Conservation (phyloP, 306 rosid genomes). For the Parietaria judaica region DNA sequence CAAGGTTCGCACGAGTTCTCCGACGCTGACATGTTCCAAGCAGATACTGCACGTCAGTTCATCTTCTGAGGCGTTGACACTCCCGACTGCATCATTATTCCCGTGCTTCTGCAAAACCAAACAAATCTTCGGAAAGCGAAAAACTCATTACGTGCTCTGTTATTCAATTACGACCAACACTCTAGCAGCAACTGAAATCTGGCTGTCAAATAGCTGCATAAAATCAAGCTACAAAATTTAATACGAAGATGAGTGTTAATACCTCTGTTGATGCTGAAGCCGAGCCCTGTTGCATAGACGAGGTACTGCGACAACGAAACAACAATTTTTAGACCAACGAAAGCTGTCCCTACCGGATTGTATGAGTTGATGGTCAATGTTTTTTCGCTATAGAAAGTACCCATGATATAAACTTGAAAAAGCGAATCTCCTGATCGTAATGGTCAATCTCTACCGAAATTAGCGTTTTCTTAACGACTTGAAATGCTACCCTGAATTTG, state of each 20-base stretch:
- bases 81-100: constrained; percentile 34
- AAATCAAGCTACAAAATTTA: background rate
- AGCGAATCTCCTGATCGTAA: too few relatives aligned
- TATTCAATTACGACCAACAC: too few relatives aligned
- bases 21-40: constrained; percentile 85
- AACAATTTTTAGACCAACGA: constrained; percentile 6
- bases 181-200: background rate
- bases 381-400: too few relatives aligned
- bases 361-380: too few relatives aligned
- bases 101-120: constrained; percentile 48
- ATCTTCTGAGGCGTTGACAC: constrained; percentile 57
- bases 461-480: too few relatives aligned
- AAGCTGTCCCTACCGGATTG: too few relatives aligned
- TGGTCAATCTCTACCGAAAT: too few relatives aligned
- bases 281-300: constrained; percentile 50
- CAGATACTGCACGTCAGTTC: constrained; percentile 96
- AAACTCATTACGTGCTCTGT: background rate
- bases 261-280: constrained; percentile 70
- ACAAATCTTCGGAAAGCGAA: background rate
- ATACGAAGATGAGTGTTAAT: constrained; percentile 7
- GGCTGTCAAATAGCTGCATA: background rate
- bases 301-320: constrained; percentile 35
- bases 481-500: too few relatives aligned
- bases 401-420: too few relatives aligned
- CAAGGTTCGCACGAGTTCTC: constrained; percentile 89